phyloP scores from a whole-genome alignment of 768 basidiomycete species.

The Pholiota conissans region DNA sequence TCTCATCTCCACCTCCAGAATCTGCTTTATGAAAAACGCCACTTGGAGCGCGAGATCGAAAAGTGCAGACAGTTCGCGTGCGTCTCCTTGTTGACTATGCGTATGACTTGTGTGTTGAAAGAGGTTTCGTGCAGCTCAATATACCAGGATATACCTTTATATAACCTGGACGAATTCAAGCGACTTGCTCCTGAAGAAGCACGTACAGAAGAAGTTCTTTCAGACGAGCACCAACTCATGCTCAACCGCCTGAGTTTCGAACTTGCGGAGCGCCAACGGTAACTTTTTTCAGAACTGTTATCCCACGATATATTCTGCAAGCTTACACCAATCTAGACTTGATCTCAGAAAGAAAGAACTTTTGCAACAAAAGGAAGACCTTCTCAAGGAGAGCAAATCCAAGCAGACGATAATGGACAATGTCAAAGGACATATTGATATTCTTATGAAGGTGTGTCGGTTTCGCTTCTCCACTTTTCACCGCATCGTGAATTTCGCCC shows the following conservation, averaged over 20 bases:
- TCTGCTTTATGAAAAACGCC: constrained; percentile 83
- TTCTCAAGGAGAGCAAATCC: constrained; percentile 78
- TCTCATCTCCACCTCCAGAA: constrained; percentile 86
- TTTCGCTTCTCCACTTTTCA: not conserved
- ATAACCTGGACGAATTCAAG: constrained; percentile 67
- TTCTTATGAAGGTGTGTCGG: constrained; percentile 62
- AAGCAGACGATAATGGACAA: constrained; percentile 72
- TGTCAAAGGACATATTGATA: constrained; percentile 77
- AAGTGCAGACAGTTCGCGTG: constrained; percentile 93
- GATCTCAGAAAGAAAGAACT: constrained; percentile 73
- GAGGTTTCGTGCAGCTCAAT: constrained; percentile 59
- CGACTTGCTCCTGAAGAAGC: constrained; percentile 68
- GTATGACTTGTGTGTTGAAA: not conserved
- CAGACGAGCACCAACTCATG: constrained; percentile 82
- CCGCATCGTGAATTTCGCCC: constrained; percentile 5
- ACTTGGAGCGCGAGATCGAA: constrained; percentile 88
- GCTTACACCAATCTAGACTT: constrained; percentile 45
- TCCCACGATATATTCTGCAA: constrained; percentile 4
- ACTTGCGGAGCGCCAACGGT: constrained; percentile 87
- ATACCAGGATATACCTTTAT: constrained; percentile 84
- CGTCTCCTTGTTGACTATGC: constrained; percentile 27
- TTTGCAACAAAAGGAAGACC: constrained; percentile 67
- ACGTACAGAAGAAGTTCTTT: constrained; percentile 57
- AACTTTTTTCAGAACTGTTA: constrained; percentile 1
- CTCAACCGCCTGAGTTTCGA: constrained; percentile 86